These are phyloP conservation scores for Uronychia setigera DNA, from an alignment of 73 alveolate species.

Conservation along the genomic window DNA sequence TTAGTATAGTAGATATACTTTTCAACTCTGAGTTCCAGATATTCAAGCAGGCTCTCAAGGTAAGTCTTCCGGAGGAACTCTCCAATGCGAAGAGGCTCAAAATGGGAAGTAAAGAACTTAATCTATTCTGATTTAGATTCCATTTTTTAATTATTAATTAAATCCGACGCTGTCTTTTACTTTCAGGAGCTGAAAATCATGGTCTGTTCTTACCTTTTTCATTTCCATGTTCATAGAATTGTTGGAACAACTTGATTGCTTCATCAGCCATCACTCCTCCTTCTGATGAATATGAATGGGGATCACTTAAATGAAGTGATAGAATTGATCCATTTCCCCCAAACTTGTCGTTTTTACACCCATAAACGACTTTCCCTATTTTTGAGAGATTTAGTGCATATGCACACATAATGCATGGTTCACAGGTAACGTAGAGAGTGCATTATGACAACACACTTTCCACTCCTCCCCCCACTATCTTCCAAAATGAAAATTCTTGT, in stretches of 20 bases:
- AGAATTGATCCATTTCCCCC: constrained; percentile 97
- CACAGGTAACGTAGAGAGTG: constrained; percentile 90
- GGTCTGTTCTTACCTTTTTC: constrained; percentile 34
- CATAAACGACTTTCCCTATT: constrained; percentile 81
- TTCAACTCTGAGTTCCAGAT: no score
- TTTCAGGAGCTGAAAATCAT: constrained; percentile 68
- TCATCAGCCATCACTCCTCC: constrained; percentile 71
- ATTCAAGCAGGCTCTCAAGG: no score
- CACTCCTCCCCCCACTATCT: no score
- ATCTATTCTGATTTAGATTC: no score
- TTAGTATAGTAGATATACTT: no score
- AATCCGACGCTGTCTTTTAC: constrained; percentile 91
- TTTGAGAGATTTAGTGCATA: constrained; percentile 74
- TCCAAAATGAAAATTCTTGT: no score
- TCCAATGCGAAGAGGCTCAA: no score
- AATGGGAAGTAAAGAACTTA: no score
- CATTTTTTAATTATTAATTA: no score
- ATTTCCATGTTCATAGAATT: constrained; percentile 92
- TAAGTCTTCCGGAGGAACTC: no score
- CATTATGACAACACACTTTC: constrained; percentile 66
- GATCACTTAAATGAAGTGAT: constrained; percentile 42
- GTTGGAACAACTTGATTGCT: constrained; percentile 77
- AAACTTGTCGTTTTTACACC: constrained; percentile 92
- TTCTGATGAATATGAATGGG: not conserved
- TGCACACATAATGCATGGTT: constrained; percentile 98